These are phyloP conservation scores for Dimocarpus longan DNA, from an alignment of 345 rosid species.

Conservation along the genomic window DNA sequence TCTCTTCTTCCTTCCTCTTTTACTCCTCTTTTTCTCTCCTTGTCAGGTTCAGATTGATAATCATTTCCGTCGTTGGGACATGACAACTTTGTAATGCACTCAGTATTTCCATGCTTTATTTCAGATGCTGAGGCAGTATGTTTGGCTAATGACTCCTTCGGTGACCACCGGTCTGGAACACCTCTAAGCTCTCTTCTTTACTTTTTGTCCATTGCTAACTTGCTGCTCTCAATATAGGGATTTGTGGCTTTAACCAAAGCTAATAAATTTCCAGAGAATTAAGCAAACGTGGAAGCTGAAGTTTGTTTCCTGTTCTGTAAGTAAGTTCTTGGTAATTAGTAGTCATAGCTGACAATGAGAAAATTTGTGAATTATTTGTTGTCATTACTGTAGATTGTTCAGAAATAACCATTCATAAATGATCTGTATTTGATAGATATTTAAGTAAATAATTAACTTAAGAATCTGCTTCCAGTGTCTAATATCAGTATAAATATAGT, in stretches of 20 bases:
- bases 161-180: neutral
- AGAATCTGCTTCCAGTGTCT: neutral
- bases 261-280: neutral
- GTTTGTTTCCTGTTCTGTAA: neutral
- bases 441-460: neutral
- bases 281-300: neutral
- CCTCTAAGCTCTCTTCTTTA: neutral
- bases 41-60: neutral
- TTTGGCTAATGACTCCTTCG: neutral
- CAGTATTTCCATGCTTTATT: conserved; percentile 1
- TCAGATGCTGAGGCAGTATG: neutral
- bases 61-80: neutral
- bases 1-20: neutral
- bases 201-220: neutral
- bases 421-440: neutral
- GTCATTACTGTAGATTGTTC: neutral
- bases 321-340: neutral
- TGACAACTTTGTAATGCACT: neutral
- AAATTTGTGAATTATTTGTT: neutral
- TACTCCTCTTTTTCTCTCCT: neutral
- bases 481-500: neutral
- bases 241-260: neutral
- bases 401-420: neutral
- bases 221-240: conserved; percentile 9
- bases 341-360: neutral